Evolutionary conservation across 1,284 basidiomycete genomes (phyloP).

Genomic region (Taiwanofungus camphoratus): DNA sequence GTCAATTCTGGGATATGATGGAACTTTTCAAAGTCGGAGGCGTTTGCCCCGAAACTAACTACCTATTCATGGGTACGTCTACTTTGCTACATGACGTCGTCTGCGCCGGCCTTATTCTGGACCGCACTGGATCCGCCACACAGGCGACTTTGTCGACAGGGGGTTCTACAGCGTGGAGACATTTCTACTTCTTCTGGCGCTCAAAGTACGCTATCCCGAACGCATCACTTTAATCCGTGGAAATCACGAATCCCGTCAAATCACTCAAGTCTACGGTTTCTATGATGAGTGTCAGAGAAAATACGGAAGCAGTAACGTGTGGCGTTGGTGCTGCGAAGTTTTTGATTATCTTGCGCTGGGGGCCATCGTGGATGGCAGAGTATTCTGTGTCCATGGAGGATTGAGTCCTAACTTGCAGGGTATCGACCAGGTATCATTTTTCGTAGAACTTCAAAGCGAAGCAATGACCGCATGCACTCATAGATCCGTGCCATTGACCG

Average conservation of each 20-base stretch:
- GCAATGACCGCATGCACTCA: background rate
- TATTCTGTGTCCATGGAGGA: constrained; percentile 92
- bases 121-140: background rate
- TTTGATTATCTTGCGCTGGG: constrained; percentile 95
- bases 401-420: constrained; percentile 81
- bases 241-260: constrained; percentile 98
- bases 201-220: constrained; percentile 97
- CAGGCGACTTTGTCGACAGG: constrained; percentile 94
- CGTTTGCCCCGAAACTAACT: constrained; percentile 93
- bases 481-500: constrained; percentile 94
- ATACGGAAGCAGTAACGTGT: constrained; percentile 93
- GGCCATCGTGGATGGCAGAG: constrained; percentile 92
- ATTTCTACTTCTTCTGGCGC: constrained; percentile 87
- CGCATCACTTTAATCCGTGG: constrained; percentile 96
- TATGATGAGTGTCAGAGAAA: constrained; percentile 98
- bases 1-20: constrained; percentile 97
- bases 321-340: constrained; percentile 98
- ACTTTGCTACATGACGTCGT: background rate
- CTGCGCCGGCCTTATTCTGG: background rate
- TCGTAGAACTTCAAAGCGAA: too few species aligned
- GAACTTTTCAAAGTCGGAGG: constrained; percentile 96
- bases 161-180: constrained; percentile 98
- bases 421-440: constrained; percentile 75
- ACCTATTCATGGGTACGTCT: constrained; percentile 93
- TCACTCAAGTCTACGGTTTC: constrained; percentile 98